These are phyloP conservation scores for Trifolium fragiferum DNA, from an alignment of 306 rosid species.

Conservation along the genomic window DNA sequence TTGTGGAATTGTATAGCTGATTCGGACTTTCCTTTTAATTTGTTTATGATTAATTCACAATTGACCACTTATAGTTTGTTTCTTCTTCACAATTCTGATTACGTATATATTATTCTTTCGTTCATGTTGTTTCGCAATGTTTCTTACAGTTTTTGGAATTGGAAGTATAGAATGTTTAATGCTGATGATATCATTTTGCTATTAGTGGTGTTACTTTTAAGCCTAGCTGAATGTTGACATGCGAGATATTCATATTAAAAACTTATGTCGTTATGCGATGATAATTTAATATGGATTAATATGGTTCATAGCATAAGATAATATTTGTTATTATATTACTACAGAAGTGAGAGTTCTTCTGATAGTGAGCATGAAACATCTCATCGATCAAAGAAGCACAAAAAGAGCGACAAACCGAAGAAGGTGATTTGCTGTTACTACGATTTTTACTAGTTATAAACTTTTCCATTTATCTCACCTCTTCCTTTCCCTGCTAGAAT, in stretches of 20 bases:
- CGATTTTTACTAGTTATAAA: slow-evolving; percentile 12
- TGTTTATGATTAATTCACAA: background rate
- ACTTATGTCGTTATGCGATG: background rate
- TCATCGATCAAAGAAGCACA: slow-evolving; percentile 74
- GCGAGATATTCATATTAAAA: no score
- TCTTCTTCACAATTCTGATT: no score
- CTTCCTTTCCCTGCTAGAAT: slow-evolving; percentile 44
- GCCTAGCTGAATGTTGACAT: no score
- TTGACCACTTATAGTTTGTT: no score
- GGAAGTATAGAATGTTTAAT: no score
- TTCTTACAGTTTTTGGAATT: no score
- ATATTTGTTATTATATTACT: slow-evolving; percentile 22
- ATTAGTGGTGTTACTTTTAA: no score
- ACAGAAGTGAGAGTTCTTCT: slow-evolving; percentile 70
- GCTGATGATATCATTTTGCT: no score
- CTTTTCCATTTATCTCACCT: slow-evolving; percentile 21
- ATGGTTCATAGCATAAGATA: slow-evolving; percentile 22
- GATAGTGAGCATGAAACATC: slow-evolving; percentile 76
- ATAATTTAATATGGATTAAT: slow-evolving; percentile 12
- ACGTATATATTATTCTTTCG: no score
- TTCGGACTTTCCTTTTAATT: background rate
- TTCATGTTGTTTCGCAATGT: no score
- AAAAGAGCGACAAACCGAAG: slow-evolving; percentile 71
- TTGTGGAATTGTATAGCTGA: background rate
- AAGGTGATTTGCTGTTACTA: slow-evolving; percentile 57